Evolutionary conservation across 2,329 filamentous ascomycete genomes (phyloP), one percentile per base, ranked within the genome.

Genomic region (Fusarium agapanthi): DNA sequence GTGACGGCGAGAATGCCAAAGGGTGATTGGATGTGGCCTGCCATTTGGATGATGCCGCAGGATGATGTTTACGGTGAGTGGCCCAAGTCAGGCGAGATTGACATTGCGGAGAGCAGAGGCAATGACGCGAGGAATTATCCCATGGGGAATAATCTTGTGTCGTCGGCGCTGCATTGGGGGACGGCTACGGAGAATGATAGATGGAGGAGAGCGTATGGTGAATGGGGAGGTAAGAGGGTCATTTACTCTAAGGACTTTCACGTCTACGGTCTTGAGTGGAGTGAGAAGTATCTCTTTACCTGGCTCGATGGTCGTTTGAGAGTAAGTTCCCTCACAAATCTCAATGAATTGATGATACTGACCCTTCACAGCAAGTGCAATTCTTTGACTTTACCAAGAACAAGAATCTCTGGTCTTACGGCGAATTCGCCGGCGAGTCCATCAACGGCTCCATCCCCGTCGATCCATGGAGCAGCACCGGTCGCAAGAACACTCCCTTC

Each of bases 21-120:
- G 38, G 87, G 87, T 9, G 86, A 88, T 75, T 89, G 87, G 87
- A 77, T 89, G 30, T 88, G 87, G 87, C 86, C 81, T 69, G 85
- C 84, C 44, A 83, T 84, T 51, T 83, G 82, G 76, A 78, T 78
- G 76, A 78, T 87, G 83, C 86, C 86, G 12, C 80, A 83, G 69
- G 79, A 84, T 57, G 78, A 77, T 14, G 81, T 80, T 18, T 88
- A 88, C 66, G 87, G 87, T 16, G 76, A 76, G 22, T 88, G 87
- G 87, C 87, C 87, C 4, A 76, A 79, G 22, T 85, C 83, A 40
- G 87, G 87, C 15, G 87, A 88, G 77, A 88, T 88, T 63, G 87
- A 88, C 75, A 86, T 88, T 61, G 80, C 82, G 63, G 86, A 88
- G 78, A 79, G 80, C 34, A 81, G 85, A 38, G 87, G 87, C 40